phyloP scores from a whole-genome alignment of 129 eudicot species.

The Centrapalus pauciflorus region DNA sequence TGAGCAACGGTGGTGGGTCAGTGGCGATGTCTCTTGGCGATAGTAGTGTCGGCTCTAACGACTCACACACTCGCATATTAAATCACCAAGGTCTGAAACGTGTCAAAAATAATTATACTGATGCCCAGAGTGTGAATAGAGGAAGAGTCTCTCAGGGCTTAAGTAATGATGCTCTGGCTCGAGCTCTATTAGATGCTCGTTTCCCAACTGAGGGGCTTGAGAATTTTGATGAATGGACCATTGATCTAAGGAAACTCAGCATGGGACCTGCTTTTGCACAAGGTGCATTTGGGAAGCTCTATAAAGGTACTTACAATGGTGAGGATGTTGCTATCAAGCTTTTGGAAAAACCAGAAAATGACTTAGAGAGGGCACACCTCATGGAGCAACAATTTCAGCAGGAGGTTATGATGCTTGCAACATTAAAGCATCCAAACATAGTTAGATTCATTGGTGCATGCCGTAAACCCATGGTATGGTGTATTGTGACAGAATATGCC shows the following conservation, averaged over 20 bases:
- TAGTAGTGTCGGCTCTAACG: slow-evolving; percentile 88
- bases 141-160: slow-evolving; percentile 63
- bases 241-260: slow-evolving; percentile 66
- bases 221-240: slow-evolving; percentile 86
- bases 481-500: slow-evolving; percentile 93
- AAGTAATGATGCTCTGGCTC: slow-evolving; percentile 76
- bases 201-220: slow-evolving; percentile 68
- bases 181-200: slow-evolving; percentile 65
- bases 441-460: slow-evolving; percentile 94
- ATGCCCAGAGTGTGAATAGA: slow-evolving; percentile 64
- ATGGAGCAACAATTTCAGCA: slow-evolving; percentile 99
- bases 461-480: slow-evolving; percentile 98
- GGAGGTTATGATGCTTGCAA: slow-evolving; percentile 96
- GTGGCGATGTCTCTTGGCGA: slow-evolving; percentile 89
- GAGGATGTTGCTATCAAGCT: slow-evolving; percentile 88
- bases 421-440: slow-evolving; percentile 75
- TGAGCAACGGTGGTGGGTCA: slow-evolving; percentile 85
- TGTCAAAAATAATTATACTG: slow-evolving; percentile 47
- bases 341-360: slow-evolving; percentile 84
- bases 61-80: slow-evolving; percentile 78
- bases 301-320: slow-evolving; percentile 79
- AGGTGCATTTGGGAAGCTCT: slow-evolving; percentile 90
- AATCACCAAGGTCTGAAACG: slow-evolving; percentile 80
- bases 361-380: slow-evolving; percentile 72
- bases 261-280: slow-evolving; percentile 95